Conservation (phyloP, 371 early-diverging fungal genomes). For the Sporodiniella umbellata region DNA sequence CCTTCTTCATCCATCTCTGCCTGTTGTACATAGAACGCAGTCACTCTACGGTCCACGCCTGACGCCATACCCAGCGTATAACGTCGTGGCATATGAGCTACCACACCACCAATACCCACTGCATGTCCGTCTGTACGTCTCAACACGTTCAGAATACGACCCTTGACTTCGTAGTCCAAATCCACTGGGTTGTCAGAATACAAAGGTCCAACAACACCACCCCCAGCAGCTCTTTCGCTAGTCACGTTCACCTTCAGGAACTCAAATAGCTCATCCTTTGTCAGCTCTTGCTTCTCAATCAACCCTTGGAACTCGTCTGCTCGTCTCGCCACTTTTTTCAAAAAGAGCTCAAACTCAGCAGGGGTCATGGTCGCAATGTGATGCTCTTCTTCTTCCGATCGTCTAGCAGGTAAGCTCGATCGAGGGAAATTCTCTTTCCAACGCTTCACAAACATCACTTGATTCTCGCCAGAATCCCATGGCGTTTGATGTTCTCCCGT, state of each 20-base stretch:
- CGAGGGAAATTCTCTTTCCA: slow-evolving; percentile 75
- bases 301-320: slow-evolving; percentile 55
- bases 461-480: slow-evolving; percentile 61
- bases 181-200: too few species aligned
- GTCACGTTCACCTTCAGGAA: slow-evolving; percentile 20
- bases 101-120: slow-evolving; percentile 70
- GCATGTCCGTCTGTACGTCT: slow-evolving; percentile 29
- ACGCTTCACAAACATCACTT: slow-evolving; percentile 53
- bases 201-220: slow-evolving; percentile 36
- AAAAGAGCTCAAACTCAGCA: slow-evolving; percentile 58
- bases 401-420: slow-evolving; percentile 52
- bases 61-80: slow-evolving; percentile 23
- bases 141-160: slow-evolving; percentile 61
- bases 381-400: slow-evolving; percentile 41
- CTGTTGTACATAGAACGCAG: slow-evolving; percentile 59
- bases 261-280: slow-evolving; percentile 36
- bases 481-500: slow-evolving; percentile 74
- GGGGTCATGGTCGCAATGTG: slow-evolving; percentile 55
- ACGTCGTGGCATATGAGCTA: slow-evolving; percentile 49
- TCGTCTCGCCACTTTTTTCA: slow-evolving; percentile 49
- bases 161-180: slow-evolving; percentile 36
- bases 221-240: neutral
- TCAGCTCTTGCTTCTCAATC: slow-evolving; percentile 29
- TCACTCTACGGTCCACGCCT: slow-evolving; percentile 36
- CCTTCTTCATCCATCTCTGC: slow-evolving; percentile 63